Conservation (phyloP, 345 rosid species). For the Euphorbia lathyris region DNA sequence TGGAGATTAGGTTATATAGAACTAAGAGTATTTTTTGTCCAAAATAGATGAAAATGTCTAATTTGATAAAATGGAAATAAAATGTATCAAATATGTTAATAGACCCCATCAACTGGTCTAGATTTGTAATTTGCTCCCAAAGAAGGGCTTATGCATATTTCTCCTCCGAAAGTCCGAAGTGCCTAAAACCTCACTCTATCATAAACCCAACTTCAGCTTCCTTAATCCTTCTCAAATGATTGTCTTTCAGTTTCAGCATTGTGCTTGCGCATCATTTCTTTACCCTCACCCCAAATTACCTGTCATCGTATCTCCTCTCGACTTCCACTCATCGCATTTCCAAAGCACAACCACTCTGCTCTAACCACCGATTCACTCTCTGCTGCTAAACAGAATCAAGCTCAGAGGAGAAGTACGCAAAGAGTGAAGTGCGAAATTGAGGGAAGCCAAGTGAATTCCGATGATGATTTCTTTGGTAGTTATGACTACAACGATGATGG, state of each 20-base stretch:
- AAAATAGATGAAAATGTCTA: too few relatives aligned
- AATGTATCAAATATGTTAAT: too few relatives aligned
- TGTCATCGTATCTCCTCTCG: neutral
- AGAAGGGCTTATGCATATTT: too few relatives aligned
- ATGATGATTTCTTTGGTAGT: neutral
- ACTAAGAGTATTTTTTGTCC: too few relatives aligned
- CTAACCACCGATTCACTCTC: neutral
- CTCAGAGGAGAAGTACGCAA: neutral
- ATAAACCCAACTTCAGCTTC: too few relatives aligned
- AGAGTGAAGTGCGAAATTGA: neutral
- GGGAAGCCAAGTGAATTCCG: neutral
- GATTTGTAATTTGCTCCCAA: too few relatives aligned
- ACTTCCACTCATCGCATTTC: neutral
- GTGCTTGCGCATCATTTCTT: neutral
- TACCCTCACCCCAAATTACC: too few relatives aligned
- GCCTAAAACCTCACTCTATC: too few relatives aligned
- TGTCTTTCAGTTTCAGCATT: neutral
- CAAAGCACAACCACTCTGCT: neutral
- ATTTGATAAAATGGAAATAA: too few relatives aligned
- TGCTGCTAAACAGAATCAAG: neutral
- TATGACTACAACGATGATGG: neutral
- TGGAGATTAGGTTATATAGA: too few relatives aligned
- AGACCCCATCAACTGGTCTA: too few relatives aligned
- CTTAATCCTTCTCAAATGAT: conserved; percentile 7
- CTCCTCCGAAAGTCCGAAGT: too few relatives aligned